Percentiles rank a stretch among this genome's conserved stretches.
Conservation (phyloP, 2,329 filamentous ascomycete genomes). For the Nemania abortiva region DNA sequence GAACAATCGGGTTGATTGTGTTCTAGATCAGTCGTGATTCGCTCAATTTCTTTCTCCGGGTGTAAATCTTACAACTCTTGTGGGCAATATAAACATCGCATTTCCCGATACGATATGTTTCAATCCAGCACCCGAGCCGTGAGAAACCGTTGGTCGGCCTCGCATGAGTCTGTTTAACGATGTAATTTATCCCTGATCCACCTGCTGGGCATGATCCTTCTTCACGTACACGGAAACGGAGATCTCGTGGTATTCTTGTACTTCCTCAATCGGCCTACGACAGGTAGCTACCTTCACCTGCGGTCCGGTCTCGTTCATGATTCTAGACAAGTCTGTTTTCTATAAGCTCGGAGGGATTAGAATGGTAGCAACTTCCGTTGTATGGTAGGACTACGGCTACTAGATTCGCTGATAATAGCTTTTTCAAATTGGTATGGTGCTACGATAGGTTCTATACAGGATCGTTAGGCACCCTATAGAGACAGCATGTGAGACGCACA, state of each 20-base stretch:
- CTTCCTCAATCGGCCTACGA: not conserved
- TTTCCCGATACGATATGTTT: not conserved
- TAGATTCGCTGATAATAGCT: not conserved
- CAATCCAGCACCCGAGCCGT: constrained; percentile 7
- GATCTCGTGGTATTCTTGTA: not conserved
- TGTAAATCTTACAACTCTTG: not conserved
- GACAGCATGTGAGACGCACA: constrained; percentile 19
- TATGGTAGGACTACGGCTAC: not conserved
- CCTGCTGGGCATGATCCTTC: not conserved
- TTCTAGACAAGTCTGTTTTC: not conserved
- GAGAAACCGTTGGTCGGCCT: constrained; percentile 9
- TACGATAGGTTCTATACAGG: not conserved
- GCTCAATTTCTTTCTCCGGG: not conserved
- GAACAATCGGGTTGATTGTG: not conserved
- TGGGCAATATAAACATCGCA: not conserved
- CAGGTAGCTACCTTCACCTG: not conserved
- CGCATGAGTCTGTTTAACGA: constrained; percentile 26
- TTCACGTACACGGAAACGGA: not conserved
- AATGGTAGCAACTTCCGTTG: no score
- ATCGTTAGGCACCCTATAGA: not conserved
- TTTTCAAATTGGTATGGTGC: not conserved
- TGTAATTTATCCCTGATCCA: constrained; percentile 21
- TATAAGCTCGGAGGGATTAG: not conserved
- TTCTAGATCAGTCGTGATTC: not conserved
- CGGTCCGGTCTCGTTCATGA: no score